phyloP scores from a whole-genome alignment of 305 asterid species.

The Ilex paraguariensis region DNA sequence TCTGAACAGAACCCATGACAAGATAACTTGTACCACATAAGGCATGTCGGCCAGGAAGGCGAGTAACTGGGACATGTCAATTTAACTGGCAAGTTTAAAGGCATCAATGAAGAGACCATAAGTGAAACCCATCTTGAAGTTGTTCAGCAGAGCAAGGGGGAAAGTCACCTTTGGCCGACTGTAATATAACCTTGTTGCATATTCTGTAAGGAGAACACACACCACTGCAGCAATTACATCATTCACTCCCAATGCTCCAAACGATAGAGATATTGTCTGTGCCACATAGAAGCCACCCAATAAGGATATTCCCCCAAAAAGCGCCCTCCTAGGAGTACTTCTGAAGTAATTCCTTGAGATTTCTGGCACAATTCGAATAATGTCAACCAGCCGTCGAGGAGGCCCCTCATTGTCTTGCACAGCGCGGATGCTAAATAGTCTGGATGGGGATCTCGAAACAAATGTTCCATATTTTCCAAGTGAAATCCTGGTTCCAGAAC shows the following conservation, averaged over 20 bases:
- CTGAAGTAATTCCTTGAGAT: slow-evolving; percentile 45
- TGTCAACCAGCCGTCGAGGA: slow-evolving; percentile 71
- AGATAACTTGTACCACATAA: too few relatives aligned
- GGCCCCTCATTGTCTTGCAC: slow-evolving; percentile 67
- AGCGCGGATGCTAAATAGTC: slow-evolving; percentile 43
- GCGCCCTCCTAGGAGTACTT: slow-evolving; percentile 81
- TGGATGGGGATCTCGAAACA: slow-evolving; percentile 29
- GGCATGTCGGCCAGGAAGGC: too few relatives aligned
- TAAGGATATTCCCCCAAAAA: slow-evolving; percentile 86
- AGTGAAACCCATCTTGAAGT: slow-evolving; percentile 95
- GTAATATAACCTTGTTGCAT: slow-evolving; percentile 77
- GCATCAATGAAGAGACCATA: slow-evolving; percentile 94
- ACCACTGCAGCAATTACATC: slow-evolving; percentile 92
- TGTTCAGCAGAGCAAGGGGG: slow-evolving; percentile 79
- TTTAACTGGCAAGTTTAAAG: slow-evolving; percentile 80
- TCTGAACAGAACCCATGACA: too few relatives aligned
- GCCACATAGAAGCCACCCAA: slow-evolving; percentile 95
- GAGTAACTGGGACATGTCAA: too few relatives aligned
- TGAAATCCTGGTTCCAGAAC: slow-evolving; percentile 15
- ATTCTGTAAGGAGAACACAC: slow-evolving; percentile 83
- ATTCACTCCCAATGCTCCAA: slow-evolving; percentile 90
- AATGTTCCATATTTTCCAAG: slow-evolving; percentile 10
- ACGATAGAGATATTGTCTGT: slow-evolving; percentile 81
- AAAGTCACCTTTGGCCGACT: slow-evolving; percentile 82
- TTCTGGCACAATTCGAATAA: slow-evolving; percentile 1